Percentiles rank a stretch among this genome's conserved stretches.
Evolutionary conservation across 768 basidiomycete species (phyloP).

Genomic region (Steccherinum ochraceum): DNA sequence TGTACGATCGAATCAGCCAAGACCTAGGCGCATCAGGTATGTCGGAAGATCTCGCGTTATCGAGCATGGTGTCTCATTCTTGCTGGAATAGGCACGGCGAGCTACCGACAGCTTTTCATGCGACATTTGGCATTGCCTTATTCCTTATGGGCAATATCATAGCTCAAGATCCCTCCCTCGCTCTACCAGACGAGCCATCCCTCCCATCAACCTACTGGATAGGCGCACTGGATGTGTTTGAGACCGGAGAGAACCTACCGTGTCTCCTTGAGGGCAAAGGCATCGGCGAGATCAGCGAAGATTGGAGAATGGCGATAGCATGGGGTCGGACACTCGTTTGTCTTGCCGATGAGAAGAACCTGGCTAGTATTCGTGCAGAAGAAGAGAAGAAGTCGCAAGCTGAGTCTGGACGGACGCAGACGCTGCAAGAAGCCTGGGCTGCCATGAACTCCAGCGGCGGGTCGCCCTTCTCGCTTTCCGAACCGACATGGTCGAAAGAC

Average conservation of each 20-base stretch:
- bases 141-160: slow-evolving; percentile 61
- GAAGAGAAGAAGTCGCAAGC: neutral
- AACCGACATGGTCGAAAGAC: slow-evolving; percentile 44
- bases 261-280: slow-evolving; percentile 24
- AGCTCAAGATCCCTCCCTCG: slow-evolving; percentile 42
- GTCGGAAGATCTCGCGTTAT: neutral
- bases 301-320: slow-evolving; percentile 64
- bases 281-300: slow-evolving; percentile 29
- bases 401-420: slow-evolving; percentile 8
- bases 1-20: neutral
- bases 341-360: slow-evolving; percentile 43
- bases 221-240: slow-evolving; percentile 65
- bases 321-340: slow-evolving; percentile 63
- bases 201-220: slow-evolving; percentile 53
- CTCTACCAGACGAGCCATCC: slow-evolving; percentile 48
- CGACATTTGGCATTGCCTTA: slow-evolving; percentile 56
- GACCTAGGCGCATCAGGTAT: neutral
- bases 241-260: slow-evolving; percentile 59
- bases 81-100: slow-evolving; percentile 28
- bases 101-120: slow-evolving; percentile 59
- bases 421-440: slow-evolving; percentile 4
- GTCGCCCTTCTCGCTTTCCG: slow-evolving; percentile 17
- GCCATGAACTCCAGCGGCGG: slow-evolving; percentile 2
- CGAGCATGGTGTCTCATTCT: slow-evolving; percentile 9
- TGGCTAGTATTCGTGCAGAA: slow-evolving; percentile 20